A percentile compares a stretch with the other conserved stretches of the same genome.
phyloP scores from a whole-genome alignment of 1,284 basidiomycete genomes.

The Mycosarcoma maydis region DNA sequence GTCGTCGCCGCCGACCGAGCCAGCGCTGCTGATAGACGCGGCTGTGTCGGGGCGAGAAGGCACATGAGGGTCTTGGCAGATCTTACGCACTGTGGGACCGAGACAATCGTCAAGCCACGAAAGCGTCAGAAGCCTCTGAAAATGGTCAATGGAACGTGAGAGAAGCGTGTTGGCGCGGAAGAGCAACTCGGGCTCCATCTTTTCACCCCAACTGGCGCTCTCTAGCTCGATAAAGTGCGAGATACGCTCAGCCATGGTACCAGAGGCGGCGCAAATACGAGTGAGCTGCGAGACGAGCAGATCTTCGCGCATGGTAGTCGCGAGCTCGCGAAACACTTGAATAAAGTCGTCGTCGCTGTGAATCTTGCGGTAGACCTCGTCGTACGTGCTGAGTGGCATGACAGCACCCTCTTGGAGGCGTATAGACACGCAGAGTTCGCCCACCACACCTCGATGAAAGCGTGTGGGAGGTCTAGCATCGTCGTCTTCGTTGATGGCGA shows the following conservation, averaged over 20 bases:
- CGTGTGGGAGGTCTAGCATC: conserved; percentile 18
- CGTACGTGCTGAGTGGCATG: conserved; percentile 50
- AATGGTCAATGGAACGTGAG: conserved; percentile 56
- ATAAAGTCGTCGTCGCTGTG: conserved; percentile 26
- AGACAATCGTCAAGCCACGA: conserved; percentile 57
- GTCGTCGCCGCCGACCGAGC: conserved; percentile 14
- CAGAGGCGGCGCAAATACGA: conserved; percentile 51
- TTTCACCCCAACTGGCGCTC: conserved; percentile 39
- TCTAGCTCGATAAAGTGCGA: conserved; percentile 45
- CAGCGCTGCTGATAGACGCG: conserved; percentile 5
- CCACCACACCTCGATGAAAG: conserved; percentile 49
- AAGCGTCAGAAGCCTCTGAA: conserved; percentile 47
- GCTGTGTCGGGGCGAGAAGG: conserved; percentile 21
- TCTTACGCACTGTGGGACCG: conserved; percentile 46
- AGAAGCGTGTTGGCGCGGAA: conserved; percentile 60
- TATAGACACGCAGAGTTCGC: conserved; percentile 51
- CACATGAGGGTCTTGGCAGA: conserved; percentile 42
- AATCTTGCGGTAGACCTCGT: conserved; percentile 35
- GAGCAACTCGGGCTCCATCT: conserved; percentile 51
- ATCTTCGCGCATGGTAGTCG: conserved; percentile 49
- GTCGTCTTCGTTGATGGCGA: conserved; percentile 8
- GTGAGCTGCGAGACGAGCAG: conserved; percentile 47
- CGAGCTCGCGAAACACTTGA: conserved; percentile 33
- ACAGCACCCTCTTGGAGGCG: conserved; percentile 48
- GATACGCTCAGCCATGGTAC: conserved; percentile 51